phyloP scores from a whole-genome alignment of 75 land plant genomes.

The Azolla pinnata region DNA sequence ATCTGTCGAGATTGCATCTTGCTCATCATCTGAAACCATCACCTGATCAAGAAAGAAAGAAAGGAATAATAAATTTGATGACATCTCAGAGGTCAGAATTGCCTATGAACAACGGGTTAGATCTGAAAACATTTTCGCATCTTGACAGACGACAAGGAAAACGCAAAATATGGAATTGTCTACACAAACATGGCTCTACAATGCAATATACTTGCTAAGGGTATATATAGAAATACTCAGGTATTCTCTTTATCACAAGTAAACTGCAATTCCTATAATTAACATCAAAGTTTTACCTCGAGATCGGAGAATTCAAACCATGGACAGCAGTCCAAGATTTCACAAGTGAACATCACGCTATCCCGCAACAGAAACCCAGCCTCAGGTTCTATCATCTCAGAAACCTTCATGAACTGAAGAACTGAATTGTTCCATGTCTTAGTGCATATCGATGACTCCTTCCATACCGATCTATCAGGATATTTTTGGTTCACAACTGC shows the following conservation, averaged over 20 bases:
- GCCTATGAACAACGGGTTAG: too few relatives aligned
- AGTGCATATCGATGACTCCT: constrained; percentile 47
- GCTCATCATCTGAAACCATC: constrained; percentile 44
- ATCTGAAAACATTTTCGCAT: too few relatives aligned
- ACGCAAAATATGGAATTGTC: too few relatives aligned
- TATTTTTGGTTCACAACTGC: constrained; percentile 47
- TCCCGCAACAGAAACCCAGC: constrained; percentile 44
- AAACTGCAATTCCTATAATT: too few relatives aligned
- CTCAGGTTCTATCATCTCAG: constrained; percentile 46
- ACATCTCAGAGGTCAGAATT: too few relatives aligned
- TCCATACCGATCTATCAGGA: constrained; percentile 38
- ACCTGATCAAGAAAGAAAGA: too few relatives aligned
- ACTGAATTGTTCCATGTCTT: constrained; percentile 52
- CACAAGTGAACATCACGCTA: constrained; percentile 41
- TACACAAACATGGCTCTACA: too few relatives aligned
- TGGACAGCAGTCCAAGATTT: constrained; percentile 45
- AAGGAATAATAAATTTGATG: too few relatives aligned
- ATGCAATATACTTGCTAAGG: too few relatives aligned
- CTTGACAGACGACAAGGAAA: too few relatives aligned
- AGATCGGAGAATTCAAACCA: constrained; percentile 51
- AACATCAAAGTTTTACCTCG: constrained; percentile 31
- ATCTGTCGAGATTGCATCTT: constrained; percentile 42
- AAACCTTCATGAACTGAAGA: constrained; percentile 50
- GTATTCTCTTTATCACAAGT: too few relatives aligned
- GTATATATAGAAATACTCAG: too few relatives aligned